phyloP scores from a whole-genome alignment of 2,329 filamentous ascomycete species.

The Cryoendolithus antarcticus region DNA sequence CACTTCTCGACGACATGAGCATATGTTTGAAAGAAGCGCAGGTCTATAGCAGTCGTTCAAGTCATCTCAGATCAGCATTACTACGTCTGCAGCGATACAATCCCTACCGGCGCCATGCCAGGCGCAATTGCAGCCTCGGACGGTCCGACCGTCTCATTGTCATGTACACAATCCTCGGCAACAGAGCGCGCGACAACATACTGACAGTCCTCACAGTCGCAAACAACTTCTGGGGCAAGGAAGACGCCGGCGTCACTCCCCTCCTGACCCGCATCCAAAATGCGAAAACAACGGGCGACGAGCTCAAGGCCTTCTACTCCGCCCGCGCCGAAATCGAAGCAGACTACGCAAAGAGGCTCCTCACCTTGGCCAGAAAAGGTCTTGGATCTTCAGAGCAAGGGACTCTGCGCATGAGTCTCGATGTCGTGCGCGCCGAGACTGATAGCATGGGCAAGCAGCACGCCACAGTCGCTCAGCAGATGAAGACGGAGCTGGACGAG shows the following conservation, averaged over 20 bases:
- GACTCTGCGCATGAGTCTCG: slow-evolving; percentile 69
- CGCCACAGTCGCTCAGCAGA: slow-evolving; percentile 76
- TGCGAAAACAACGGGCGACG: slow-evolving; percentile 89
- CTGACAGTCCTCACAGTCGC: slow-evolving; percentile 53
- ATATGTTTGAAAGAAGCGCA: no score
- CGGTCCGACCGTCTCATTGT: slow-evolving; percentile 24
- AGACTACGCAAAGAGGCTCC: slow-evolving; percentile 82
- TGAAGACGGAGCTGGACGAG: slow-evolving; percentile 93
- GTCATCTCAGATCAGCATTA: background rate
- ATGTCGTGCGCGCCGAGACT: slow-evolving; percentile 76
- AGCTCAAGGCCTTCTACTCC: slow-evolving; percentile 81
- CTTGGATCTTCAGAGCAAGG: slow-evolving; percentile 81
- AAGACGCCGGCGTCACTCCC: slow-evolving; percentile 87
- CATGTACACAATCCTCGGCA: slow-evolving; percentile 15
- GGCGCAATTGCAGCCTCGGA: slow-evolving; percentile 20
- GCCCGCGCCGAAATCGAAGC: slow-evolving; percentile 91
- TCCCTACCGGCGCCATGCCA: slow-evolving; percentile 18
- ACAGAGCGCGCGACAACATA: background rate
- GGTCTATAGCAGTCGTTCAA: no score
- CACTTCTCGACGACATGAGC: no score
- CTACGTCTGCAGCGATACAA: background rate
- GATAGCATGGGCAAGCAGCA: slow-evolving; percentile 93
- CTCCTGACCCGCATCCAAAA: slow-evolving; percentile 88
- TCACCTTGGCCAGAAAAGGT: slow-evolving; percentile 75
- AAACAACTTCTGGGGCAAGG: slow-evolving; percentile 99